Evolutionary conservation across 2,329 filamentous ascomycete genomes (phyloP), one percentile per base, ranked within the genome.

Genomic region (Pseudonectria foliicola): DNA sequence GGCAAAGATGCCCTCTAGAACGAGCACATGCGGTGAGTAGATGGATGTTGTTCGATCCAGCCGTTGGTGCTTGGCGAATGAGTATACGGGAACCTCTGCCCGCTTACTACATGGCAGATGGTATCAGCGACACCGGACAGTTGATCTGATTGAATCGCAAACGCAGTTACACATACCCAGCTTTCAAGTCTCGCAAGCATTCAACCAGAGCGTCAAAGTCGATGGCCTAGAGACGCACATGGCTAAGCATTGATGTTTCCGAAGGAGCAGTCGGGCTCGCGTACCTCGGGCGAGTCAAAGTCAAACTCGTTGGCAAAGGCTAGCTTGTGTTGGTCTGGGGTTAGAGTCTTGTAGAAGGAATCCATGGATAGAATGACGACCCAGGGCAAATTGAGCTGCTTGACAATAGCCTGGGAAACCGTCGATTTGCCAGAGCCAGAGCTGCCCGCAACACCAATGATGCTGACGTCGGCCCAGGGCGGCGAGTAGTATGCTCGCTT

Each of bases 351-450:
- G 67, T 98, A 98, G 62, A 95, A 98, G 10, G 90, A 95, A 62
- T 98, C 92, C 82, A 98, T 96, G 27, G 89, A 94, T 51, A 98
- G 64, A 62, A 98, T 95, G 32, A 95, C 89, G 42, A 98, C 92
- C 90, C 92, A 98, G 37, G 92, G 92, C 45, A 98, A 67, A 62
- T 92, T 95, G 51, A 98, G 68, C 53, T 85, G 82, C 52, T 77
- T 82, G 45, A 96, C 85, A 50, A 98, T 95, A 45, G 90, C 87
- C 57, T 93, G 77, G 23, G 92, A 89, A 35, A 98, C 68, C 6
- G 89, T 95, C 6, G 90, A 95, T 70, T 98, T 98, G 38, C 90
- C 63, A 16, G 90, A 96, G 27, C 92, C 92, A 18, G 90, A 96
- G 62, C 86, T 92, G 25, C 92, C 92, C 46, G 92, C 90, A 51